Conservation (phyloP, 257 asterid genomes). For the Forsythia viridissima region DNA sequence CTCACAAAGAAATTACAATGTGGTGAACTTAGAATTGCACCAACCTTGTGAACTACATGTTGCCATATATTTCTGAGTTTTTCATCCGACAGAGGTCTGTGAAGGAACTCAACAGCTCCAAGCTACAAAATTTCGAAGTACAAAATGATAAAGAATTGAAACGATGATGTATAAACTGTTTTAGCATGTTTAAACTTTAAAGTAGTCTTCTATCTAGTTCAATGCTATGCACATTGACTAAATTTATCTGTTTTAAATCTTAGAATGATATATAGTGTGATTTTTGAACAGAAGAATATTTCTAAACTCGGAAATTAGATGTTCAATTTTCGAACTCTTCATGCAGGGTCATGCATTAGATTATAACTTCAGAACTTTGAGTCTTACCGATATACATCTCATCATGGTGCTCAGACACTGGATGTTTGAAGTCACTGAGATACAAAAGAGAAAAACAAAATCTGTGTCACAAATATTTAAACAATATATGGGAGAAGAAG, state of each 20-base stretch:
- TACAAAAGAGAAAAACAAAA: conserved; percentile 2
- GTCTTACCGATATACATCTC: conserved; percentile 57
- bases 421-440: conserved; percentile 44
- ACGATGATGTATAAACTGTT: background rate
- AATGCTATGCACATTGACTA: background rate
- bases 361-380: conserved; percentile 4
- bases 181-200: background rate
- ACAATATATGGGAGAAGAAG: background rate
- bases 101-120: conserved; percentile 61
- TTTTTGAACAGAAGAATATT: background rate
- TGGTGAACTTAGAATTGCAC: background rate
- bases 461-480: background rate
- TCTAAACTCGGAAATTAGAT: background rate
- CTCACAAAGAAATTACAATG: background rate
- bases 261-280: background rate
- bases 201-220: background rate
- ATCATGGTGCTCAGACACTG: conserved; percentile 49
- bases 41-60: conserved; percentile 55
- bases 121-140: conserved; percentile 32
- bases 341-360: background rate
- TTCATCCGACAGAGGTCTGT: conserved; percentile 51
- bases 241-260: background rate
- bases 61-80: conserved; percentile 54
- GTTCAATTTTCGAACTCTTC: background rate
- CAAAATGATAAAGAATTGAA: background rate